Evolutionary conservation across 2,329 filamentous ascomycete species (phyloP).

Genomic region (Penicillium vulpinum): DNA sequence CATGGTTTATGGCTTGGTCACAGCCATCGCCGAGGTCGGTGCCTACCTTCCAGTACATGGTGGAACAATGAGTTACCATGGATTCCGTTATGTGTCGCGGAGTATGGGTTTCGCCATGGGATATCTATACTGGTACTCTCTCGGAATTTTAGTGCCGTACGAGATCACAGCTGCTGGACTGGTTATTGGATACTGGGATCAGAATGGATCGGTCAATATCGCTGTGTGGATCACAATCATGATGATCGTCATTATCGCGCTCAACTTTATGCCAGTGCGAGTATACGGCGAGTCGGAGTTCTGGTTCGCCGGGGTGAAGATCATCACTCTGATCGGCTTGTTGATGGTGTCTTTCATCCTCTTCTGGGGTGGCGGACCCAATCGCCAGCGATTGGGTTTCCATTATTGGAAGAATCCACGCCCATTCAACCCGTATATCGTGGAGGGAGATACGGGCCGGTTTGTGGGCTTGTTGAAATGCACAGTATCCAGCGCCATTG

Average conservation of each 20-base stretch:
- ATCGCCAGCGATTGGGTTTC: conserved; percentile 52
- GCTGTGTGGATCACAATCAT: conserved; percentile 57
- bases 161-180: conserved; percentile 67
- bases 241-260: conserved; percentile 57
- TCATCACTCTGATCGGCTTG: conserved; percentile 54
- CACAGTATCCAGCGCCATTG: conserved; percentile 53
- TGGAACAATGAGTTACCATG: conserved; percentile 47
- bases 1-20: conserved; percentile 52
- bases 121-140: conserved; percentile 51
- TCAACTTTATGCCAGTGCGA: conserved; percentile 51
- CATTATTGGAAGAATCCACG: conserved; percentile 53
- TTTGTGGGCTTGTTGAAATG: conserved; percentile 56
- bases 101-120: conserved; percentile 47
- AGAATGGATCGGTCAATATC: conserved; percentile 39
- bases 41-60: conserved; percentile 48
- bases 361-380: conserved; percentile 58
- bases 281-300: conserved; percentile 58
- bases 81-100: conserved; percentile 45
- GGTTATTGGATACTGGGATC: conserved; percentile 64
- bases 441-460: conserved; percentile 48
- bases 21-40: conserved; percentile 44
- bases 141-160: conserved; percentile 51
- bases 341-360: conserved; percentile 56
- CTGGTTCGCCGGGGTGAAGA: conserved; percentile 55
- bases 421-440: conserved; percentile 52